A percentile compares a stretch with the other conserved stretches of the same genome.
Evolutionary conservation across 345 rosid species (phyloP).

Genomic region (Hibiscus tridactylites): DNA sequence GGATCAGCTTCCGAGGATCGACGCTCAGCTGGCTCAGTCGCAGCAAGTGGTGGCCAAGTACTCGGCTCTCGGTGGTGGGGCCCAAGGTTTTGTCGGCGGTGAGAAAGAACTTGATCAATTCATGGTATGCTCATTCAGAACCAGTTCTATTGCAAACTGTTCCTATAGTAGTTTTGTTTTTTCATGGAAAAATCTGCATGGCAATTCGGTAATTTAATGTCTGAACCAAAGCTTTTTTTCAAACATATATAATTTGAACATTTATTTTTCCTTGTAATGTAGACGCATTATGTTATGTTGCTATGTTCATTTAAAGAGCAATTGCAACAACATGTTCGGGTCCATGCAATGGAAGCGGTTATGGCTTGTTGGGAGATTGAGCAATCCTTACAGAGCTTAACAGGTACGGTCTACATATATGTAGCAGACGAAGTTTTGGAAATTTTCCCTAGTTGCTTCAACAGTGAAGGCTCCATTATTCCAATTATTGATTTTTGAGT

Average conservation of each 20-base stretch:
- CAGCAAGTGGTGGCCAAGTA: constrained; percentile 86
- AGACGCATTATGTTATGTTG: constrained; percentile 92
- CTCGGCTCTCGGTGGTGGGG: constrained; percentile 49
- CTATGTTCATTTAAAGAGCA: constrained; percentile 97
- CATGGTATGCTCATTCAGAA: constrained; percentile 44
- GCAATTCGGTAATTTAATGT: too few species aligned
- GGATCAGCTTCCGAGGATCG: constrained; percentile 89
- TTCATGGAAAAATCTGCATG: not conserved
- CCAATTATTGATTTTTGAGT: not conserved
- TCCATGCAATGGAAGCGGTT: constrained; percentile 99
- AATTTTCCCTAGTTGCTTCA: not conserved
- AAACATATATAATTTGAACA: too few species aligned
- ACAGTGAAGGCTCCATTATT: not conserved
- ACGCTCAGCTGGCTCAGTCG: constrained; percentile 93
- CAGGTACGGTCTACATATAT: constrained; percentile 35
- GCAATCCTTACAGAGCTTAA: constrained; percentile 90
- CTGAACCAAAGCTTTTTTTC: too few species aligned
- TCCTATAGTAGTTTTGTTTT: not conserved
- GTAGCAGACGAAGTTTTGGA: too few species aligned
- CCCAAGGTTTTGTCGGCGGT: constrained; percentile 55
- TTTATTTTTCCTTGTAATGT: constrained; percentile 1
- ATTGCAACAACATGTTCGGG: constrained; percentile 93
- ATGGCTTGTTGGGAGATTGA: constrained; percentile 99
- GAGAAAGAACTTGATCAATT: constrained; percentile 97
- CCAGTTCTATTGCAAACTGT: not conserved